Base-by-base conservation (phyloP, 805 yeast species). In the Candida incommunis region DNA sequence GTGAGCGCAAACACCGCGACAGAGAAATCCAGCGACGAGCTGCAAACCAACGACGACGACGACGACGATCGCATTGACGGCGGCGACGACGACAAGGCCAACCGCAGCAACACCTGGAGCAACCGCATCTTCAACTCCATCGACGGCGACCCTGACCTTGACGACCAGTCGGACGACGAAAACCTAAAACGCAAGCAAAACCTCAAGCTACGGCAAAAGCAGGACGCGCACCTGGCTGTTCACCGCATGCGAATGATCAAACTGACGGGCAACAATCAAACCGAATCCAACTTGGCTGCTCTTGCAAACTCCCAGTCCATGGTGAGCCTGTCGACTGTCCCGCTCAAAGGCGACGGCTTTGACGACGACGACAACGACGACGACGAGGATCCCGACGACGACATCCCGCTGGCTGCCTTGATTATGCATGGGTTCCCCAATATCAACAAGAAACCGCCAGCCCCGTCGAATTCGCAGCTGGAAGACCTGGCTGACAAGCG, bases 151-250 rank as follows among this genome's bases (percentile, higher is more conserved):
- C 7, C 20, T 23, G 42, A 40, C 24, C 18, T 7, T 7, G 42
- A 40, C 42, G 42, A 25, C 42, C 24, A 40, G 24, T 40, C 42
- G 9, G 42, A 23, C 16, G 42, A 40, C 31, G 42, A 40, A 25
- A 16, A 25, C 4, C 5, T 25, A 24, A 40, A 40, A 40, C 9
- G 22, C 37, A 31, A n/a, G 18, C 37, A 31, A 31, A 31, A 31
- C 20, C 18, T 40, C 42, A 40, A 23, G n/a, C 18, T 40, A 40
- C 25, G 42, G 18, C 25, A 24, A 40, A 40, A 40, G 18, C 42
- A 40, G 18, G 42, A 40, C n/a, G 42, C 42, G 16, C 42, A 40
- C 18, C 42, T 40, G 25, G 42, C 42, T 18, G 42, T 40, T 40
- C 27, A 40, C 18, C 25, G 42, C 16, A 24, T 23, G 13, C 25